Conservation (phyloP, 805 yeast species). For the Yamadazyma kitorensis region DNA sequence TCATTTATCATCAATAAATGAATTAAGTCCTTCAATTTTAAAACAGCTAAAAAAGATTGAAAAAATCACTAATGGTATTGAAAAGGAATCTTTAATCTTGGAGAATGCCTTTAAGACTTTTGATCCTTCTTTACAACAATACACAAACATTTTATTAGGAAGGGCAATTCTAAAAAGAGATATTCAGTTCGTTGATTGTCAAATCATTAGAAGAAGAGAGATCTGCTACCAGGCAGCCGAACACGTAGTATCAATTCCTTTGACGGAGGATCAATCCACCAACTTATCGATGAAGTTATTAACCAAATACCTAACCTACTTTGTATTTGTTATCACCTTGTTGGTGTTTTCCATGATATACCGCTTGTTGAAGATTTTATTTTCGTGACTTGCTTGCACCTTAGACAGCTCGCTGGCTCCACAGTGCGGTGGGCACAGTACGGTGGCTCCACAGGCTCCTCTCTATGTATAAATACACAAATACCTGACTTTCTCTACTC, state of each 20-base stretch:
- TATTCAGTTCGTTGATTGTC: conserved; percentile 26
- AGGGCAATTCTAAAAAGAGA: conserved; percentile 38
- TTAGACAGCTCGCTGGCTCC: too few species aligned
- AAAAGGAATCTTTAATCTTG: conserved; percentile 30
- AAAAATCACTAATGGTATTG: conserved; percentile 36
- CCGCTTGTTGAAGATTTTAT: conserved; percentile 17
- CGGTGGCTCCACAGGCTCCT: too few species aligned
- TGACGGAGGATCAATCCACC: conserved; percentile 30
- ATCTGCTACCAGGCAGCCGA: conserved; percentile 42
- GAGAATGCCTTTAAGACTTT: conserved; percentile 28
- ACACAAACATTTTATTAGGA: conserved; percentile 37
- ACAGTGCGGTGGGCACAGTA: too few species aligned
- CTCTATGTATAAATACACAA: too few species aligned
- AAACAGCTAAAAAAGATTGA: conserved; percentile 34
- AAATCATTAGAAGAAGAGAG: conserved; percentile 33
- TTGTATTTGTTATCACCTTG: conserved; percentile 21
- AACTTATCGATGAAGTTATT: conserved; percentile 19
- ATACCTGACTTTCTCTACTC: too few species aligned
- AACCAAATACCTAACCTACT: conserved; percentile 22
- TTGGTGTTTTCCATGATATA: conserved; percentile 24
- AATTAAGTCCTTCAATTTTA: conserved; percentile 20
- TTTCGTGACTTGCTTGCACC: too few species aligned
- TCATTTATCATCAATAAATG: conserved; percentile 18
- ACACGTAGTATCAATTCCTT: conserved; percentile 40
- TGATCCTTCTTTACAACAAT: conserved; percentile 33